Conservation (phyloP, 2,329 filamentous ascomycete species). For the Scleromitrula shiraiana region DNA sequence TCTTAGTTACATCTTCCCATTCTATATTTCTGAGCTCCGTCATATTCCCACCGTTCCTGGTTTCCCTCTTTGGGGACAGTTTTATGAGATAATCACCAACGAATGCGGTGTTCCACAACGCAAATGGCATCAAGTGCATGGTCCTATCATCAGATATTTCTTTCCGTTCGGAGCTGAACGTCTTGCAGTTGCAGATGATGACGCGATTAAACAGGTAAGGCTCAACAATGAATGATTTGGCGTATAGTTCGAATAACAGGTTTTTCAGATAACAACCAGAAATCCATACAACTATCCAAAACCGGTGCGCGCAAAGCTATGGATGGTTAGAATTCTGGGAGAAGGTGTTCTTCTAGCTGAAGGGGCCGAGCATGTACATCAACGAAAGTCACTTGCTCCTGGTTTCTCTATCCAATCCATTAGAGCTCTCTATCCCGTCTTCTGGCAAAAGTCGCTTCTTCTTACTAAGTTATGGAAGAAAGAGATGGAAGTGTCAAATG, state of each 20-base stretch:
- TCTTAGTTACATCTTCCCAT: conserved; percentile 34
- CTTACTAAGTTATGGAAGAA: conserved; percentile 37
- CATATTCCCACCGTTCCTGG: conserved; percentile 36
- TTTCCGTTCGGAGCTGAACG: conserved; percentile 39
- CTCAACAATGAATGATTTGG: not conserved
- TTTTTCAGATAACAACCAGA: conserved; percentile 33
- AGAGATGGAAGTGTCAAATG: conserved; percentile 41
- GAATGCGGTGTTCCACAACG: conserved; percentile 37
- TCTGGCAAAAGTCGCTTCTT: conserved; percentile 35
- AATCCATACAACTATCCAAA: conserved; percentile 44
- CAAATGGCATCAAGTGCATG: conserved; percentile 35
- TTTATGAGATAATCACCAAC: conserved; percentile 34
- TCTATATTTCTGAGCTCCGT: conserved; percentile 36
- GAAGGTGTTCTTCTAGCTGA: conserved; percentile 72
- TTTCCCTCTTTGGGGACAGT: conserved; percentile 37
- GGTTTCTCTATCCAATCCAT: conserved; percentile 76
- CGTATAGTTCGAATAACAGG: not conserved
- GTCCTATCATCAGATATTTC: conserved; percentile 38
- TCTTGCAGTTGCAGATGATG: conserved; percentile 37
- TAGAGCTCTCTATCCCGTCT: conserved; percentile 68
- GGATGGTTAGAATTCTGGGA: conserved; percentile 57
- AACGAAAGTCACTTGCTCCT: conserved; percentile 69
- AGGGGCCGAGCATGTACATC: conserved; percentile 41
- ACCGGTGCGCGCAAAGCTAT: conserved; percentile 43
- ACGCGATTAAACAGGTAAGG: conserved; percentile 30